A percentile compares a stretch with the other conserved stretches of the same genome.
Evolutionary conservation across 768 basidiomycete species (phyloP).

Genomic region (Russula olivacea): DNA sequence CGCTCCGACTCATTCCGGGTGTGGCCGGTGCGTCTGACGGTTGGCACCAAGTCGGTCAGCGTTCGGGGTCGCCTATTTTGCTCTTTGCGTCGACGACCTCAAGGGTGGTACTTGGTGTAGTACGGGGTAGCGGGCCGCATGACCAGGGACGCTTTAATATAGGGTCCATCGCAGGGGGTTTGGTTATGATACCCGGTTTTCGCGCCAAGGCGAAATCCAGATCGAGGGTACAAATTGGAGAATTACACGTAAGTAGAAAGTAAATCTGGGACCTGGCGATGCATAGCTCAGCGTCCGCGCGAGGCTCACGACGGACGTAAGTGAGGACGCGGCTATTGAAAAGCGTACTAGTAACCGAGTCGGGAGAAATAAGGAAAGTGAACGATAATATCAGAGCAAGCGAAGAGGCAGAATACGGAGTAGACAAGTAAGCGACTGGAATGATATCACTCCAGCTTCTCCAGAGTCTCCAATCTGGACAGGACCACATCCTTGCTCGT

Average conservation of each 20-base stretch:
- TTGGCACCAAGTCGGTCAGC: not conserved
- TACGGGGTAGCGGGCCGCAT: not conserved
- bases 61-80: not conserved
- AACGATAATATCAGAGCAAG: not conserved
- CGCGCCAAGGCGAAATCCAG: not conserved
- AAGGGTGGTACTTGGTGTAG: not conserved
- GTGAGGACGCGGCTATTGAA: no score
- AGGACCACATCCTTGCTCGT: conserved; percentile 96
- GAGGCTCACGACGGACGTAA: not conserved
- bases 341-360: not conserved
- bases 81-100: not conserved
- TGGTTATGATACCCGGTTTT: not conserved
- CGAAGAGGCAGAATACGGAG: not conserved
- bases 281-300: not conserved
- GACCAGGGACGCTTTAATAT: not conserved
- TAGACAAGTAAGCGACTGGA: not conserved
- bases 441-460: conserved; percentile 74
- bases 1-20: not conserved
- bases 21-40: not conserved
- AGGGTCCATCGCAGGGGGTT: not conserved
- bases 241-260: conserved; percentile 3
- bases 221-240: not conserved
- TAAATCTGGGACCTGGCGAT: not conserved
- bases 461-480: conserved; percentile 82
- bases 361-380: not conserved